Base-by-base conservation (phyloP, 192 early-diverging fungal species). In the Coemansia sp. region DNA sequence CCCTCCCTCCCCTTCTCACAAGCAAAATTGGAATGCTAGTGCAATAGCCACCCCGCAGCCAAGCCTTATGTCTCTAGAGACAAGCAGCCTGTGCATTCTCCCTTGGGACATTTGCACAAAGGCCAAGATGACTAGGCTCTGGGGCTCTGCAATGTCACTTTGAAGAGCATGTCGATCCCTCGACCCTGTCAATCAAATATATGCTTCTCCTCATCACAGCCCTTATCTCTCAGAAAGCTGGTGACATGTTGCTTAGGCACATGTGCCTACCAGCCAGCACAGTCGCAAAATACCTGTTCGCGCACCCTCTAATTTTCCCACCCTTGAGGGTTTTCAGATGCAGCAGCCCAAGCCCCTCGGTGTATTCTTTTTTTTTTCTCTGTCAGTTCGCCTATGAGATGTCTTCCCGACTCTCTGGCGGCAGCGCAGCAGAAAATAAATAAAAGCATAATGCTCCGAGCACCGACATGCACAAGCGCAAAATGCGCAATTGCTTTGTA, bases 61-160 rank as follows among this genome's bases (percentile, higher is more conserved):
- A 14, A 2, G 25, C 25, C 51, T 53, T 53, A 5, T 29, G 51
- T n/a, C 51, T 53, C 12, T 53, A 53, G 29, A 48, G 46, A 58
- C 55, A 58, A 32, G 55, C 55, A 32, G 51, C 51, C 51, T 19
- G 25, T n/a, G 51, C 25, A 29, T 15, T 5, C 55, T 29, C 15
- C 3, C 29, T 58, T 29, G 55, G 55, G 29, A 58, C 27, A 17
- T 23, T 32, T 31, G 29, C 55, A 58, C 55, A 58, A 55, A 55
- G 55, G 27, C 55, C 4, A 32, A 17, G 29, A 32, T 58, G 55
- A 58, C 31, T 58, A 58, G 15, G 55, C 27, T 15, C 55, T 32
- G 55, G 29, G 55, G 27, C 55, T 32, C 55, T 58, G 55, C 55
- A 58, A n/a, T 58, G 55, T 58, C 55, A 58, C 55, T 34, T 32